Conservation (phyloP, 257 asterid genomes). For the Cinchona pubescens region DNA sequence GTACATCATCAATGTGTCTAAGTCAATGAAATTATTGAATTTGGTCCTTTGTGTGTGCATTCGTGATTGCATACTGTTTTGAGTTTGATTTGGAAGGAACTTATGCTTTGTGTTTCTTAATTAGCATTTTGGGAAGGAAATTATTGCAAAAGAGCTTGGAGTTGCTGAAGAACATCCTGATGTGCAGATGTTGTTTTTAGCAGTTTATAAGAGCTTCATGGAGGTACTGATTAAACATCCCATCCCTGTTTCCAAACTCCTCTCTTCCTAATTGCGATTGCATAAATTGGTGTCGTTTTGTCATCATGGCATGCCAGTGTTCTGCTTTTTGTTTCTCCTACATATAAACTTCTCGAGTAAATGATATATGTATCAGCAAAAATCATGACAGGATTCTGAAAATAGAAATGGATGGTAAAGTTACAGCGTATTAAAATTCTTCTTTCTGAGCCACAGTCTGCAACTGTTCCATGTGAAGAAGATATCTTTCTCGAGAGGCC, state of each 20-base stretch:
- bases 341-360: neutral
- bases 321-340: neutral
- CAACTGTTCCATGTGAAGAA: neutral
- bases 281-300: neutral
- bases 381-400: neutral
- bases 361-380: neutral
- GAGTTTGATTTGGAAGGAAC: slow-evolving; percentile 3
- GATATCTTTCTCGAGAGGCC: neutral
- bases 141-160: slow-evolving; percentile 80
- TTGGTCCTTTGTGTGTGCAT: neutral
- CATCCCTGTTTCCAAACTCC: neutral
- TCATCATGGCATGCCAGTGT: neutral
- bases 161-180: slow-evolving; percentile 75
- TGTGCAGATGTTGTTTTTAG: slow-evolving; percentile 68
- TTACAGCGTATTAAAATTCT: too few relatives aligned
- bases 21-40: neutral
- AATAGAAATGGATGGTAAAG: neutral
- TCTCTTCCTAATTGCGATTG: neutral
- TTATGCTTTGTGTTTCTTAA: slow-evolving; percentile 16
- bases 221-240: slow-evolving; percentile 48
- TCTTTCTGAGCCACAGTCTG: neutral
- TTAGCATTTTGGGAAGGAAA: slow-evolving; percentile 91
- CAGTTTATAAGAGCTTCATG: slow-evolving; percentile 85
- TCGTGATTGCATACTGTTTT: neutral
- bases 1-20: too few relatives aligned